Evolutionary conservation across 345 rosid genomes (phyloP).

Genomic region (Murraya koenigii): DNA sequence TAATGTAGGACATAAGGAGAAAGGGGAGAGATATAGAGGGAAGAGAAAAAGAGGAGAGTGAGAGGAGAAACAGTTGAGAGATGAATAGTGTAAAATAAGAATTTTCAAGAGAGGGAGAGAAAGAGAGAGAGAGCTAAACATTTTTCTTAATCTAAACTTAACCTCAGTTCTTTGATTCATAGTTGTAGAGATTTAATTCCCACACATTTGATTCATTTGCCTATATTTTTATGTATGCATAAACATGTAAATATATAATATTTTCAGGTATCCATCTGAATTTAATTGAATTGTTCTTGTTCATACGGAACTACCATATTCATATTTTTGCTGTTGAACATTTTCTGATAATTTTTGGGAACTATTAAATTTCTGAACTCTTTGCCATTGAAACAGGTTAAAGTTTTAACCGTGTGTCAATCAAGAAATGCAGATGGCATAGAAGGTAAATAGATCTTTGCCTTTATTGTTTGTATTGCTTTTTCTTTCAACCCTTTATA

Average conservation of each 20-base stretch:
- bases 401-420: conserved; percentile 80
- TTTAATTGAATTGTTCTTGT: too few species aligned
- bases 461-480: background rate
- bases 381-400: conserved; percentile 44
- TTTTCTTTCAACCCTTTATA: background rate
- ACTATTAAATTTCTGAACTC: background rate
- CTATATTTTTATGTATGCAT: background rate
- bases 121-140: too few species aligned
- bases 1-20: background rate
- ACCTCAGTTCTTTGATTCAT: background rate
- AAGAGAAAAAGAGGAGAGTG: background rate
- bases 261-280: background rate
- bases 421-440: conserved; percentile 46
- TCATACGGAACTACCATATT: background rate
- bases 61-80: background rate
- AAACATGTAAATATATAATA: background rate
- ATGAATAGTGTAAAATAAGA: background rate
- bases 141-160: background rate
- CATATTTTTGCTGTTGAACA: background rate
- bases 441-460: conserved; percentile 47
- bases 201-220: background rate
- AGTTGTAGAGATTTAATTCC: background rate
- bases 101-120: too few species aligned
- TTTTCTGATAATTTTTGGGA: background rate
- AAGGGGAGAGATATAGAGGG: background rate